phyloP scores from a whole-genome alignment of 2,329 filamentous ascomycete genomes.

The Aureobasidium sp. region DNA sequence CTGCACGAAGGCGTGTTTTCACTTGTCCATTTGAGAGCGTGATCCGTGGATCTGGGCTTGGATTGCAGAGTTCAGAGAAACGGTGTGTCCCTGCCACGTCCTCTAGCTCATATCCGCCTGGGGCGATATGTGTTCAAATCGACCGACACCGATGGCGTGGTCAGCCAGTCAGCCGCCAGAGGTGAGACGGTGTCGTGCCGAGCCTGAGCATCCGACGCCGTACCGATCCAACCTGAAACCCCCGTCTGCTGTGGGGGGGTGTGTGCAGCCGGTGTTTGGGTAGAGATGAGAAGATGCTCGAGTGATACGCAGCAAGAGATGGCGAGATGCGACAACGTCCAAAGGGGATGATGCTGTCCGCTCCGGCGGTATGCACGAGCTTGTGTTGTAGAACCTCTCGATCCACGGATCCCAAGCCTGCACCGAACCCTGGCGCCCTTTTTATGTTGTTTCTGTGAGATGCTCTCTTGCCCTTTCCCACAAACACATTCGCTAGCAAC shows the following conservation, averaged over 20 bases:
- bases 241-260: slow-evolving; percentile 10
- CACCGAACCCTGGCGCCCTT: slow-evolving; percentile 12
- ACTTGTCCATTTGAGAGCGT: slow-evolving; percentile 21
- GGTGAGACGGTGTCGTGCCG: slow-evolving; percentile 16
- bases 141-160: slow-evolving; percentile 12
- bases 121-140: slow-evolving; percentile 1
- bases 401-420: slow-evolving; percentile 14
- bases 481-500: slow-evolving; percentile 9
- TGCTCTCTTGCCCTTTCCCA: slow-evolving; percentile 14
- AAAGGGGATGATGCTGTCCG: slow-evolving; percentile 7
- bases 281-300: slow-evolving; percentile 1
- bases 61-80: slow-evolving; percentile 14
- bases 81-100: slow-evolving; percentile 16
- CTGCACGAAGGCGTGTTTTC: slow-evolving; percentile 16
- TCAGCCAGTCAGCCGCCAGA: slow-evolving; percentile 16
- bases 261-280: slow-evolving; percentile 7
- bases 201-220: slow-evolving; percentile 14
- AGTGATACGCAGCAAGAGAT: slow-evolving; percentile 12
- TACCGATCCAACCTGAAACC: slow-evolving; percentile 17
- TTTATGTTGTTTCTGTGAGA: background rate
- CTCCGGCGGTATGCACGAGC: slow-evolving; percentile 12
- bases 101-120: slow-evolving; percentile 10
- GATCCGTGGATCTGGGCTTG: slow-evolving; percentile 16
- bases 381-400: slow-evolving; percentile 17
- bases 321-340: background rate